Conservation (phyloP, 2,329 filamentous ascomycete species). For the Cladosporium sp. region DNA sequence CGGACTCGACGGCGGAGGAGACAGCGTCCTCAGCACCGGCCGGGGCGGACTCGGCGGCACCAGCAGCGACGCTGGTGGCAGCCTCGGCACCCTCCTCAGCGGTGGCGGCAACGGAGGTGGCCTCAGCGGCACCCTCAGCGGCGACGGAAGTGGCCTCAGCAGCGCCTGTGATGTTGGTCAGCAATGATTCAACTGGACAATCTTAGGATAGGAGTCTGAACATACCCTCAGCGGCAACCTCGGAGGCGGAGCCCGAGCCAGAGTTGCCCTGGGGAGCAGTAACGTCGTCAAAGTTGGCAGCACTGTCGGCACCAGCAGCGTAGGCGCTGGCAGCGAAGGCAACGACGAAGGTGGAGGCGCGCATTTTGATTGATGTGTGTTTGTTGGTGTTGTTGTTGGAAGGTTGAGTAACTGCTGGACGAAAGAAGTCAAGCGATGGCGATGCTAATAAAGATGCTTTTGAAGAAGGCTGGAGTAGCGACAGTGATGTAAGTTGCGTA, state of each 20-base stretch:
- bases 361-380: slow-evolving; percentile 14
- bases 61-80: background rate
- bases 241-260: background rate
- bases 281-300: background rate
- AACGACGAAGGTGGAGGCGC: slow-evolving; percentile 13
- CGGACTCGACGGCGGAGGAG: slow-evolving; percentile 6
- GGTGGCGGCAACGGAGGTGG: slow-evolving; percentile 1
- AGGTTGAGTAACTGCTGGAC: background rate
- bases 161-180: background rate
- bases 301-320: background rate
- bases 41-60: background rate
- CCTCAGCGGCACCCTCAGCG: background rate
- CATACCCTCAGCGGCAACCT: background rate
- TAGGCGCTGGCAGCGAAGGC: slow-evolving; percentile 13
- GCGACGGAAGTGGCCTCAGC: slow-evolving; percentile 3
- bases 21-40: background rate
- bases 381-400: slow-evolving; percentile 11
- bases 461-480: slow-evolving; percentile 9
- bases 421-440: background rate
- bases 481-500: slow-evolving; percentile 3
- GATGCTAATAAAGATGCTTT: too few relatives aligned
- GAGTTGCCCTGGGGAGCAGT: background rate
- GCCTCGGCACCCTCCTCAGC: background rate
- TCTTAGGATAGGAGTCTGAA: background rate
- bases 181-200: background rate